Evolutionary conservation across 2,329 filamentous ascomycete species (phyloP).

Genomic region (Aspergillus sp.): DNA sequence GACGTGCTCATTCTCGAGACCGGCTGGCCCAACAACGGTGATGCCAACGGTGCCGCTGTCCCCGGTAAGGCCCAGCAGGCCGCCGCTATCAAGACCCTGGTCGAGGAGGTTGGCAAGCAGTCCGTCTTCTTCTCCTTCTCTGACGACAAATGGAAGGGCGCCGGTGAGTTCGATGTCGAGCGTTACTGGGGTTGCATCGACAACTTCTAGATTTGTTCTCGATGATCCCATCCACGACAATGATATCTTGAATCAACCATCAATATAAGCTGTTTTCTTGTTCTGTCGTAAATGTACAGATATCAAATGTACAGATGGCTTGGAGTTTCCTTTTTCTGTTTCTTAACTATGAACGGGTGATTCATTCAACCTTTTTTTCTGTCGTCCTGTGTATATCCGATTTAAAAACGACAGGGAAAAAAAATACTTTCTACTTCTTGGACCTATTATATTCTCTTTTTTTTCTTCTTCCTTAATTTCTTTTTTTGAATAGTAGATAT

Average conservation of each 20-base stretch:
- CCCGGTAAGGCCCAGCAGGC: conserved; percentile 61
- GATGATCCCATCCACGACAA: no score
- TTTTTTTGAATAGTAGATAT: conserved; percentile 11
- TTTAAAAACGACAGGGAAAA: conserved; percentile 2
- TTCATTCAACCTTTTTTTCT: not conserved
- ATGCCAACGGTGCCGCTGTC: conserved; percentile 62
- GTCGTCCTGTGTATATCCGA: conserved; percentile 2
- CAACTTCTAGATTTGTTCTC: conserved; percentile 32
- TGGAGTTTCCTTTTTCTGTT: conserved; percentile 11
- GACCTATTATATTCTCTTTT: conserved; percentile 3
- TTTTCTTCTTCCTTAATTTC: conserved; percentile 9
- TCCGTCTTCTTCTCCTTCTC: conserved; percentile 74
- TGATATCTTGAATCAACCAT: conserved; percentile 2
- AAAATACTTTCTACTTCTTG: no score
- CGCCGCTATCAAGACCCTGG: conserved; percentile 63
- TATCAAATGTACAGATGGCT: conserved; percentile 5
- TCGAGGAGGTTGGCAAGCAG: conserved; percentile 55
- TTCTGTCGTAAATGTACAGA: no score
- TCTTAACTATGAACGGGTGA: not conserved
- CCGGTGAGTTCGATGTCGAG: conserved; percentile 65
- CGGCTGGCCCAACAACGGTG: conserved; percentile 72
- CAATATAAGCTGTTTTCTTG: no score
- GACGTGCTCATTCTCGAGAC: conserved; percentile 77
- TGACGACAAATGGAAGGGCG: conserved; percentile 74
- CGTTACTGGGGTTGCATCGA: conserved; percentile 64